Conservation (phyloP, 192 early-diverging fungal species). For the Coemansia sp. region DNA sequence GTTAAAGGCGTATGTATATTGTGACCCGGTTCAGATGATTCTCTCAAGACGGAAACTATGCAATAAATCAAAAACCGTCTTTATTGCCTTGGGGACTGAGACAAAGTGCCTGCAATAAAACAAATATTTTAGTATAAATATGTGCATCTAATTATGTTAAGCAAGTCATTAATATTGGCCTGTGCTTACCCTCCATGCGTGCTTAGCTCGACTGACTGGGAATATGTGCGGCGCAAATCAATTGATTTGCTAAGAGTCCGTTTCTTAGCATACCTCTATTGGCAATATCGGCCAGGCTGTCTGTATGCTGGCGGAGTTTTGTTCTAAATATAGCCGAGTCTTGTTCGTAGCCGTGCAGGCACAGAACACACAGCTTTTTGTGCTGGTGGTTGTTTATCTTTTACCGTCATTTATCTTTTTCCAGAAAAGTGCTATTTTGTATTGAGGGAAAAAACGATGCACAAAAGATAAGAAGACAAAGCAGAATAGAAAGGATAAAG, state of each 20-base stretch:
- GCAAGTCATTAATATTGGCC: background rate
- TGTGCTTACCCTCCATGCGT: conserved; percentile 39
- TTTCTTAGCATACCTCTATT: too few relatives aligned
- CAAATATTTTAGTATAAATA: background rate
- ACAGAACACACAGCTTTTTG: conserved; percentile 40
- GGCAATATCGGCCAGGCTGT: conserved; percentile 18
- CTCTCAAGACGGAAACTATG: conserved; percentile 9
- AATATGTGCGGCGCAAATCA: conserved; percentile 26
- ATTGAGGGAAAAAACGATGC: background rate
- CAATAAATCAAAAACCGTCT: conserved; percentile 25
- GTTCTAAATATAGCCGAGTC: conserved; percentile 40
- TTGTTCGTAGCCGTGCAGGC: conserved; percentile 54
- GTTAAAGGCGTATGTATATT: conserved; percentile 4
- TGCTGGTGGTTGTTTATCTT: background rate
- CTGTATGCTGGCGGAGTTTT: conserved; percentile 33
- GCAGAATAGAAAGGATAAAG: background rate
- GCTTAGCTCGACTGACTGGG: conserved; percentile 18
- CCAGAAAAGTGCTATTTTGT: background rate
- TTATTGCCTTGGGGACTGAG: conserved; percentile 29
- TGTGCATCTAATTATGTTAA: too few relatives aligned
- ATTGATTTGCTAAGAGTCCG: conserved; percentile 24
- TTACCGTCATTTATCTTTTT: background rate
- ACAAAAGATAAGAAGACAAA: background rate
- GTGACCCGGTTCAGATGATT: background rate
- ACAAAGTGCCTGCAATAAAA: conserved; percentile 32